These are phyloP conservation scores for Candida anutae DNA, from an alignment of 1,139 yeast species.

Conservation along the genomic window DNA sequence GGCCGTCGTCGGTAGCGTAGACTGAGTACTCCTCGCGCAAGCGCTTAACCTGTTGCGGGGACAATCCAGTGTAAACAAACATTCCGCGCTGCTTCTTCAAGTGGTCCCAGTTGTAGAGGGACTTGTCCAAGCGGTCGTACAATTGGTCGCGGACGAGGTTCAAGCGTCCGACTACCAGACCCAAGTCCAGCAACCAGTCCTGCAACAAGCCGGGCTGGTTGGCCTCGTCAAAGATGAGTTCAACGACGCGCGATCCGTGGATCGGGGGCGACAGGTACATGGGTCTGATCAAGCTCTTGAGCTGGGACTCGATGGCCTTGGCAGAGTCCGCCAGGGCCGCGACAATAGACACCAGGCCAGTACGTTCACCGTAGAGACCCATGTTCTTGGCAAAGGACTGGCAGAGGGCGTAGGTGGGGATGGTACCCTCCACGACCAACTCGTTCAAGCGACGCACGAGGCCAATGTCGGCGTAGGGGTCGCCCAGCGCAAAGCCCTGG, in stretches of 20 bases:
- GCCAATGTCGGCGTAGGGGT: conserved; percentile 40
- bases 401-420: conserved; percentile 58
- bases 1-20: conserved; percentile 82
- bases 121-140: conserved; percentile 46
- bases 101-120: conserved; percentile 75
- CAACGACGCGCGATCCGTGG: conserved; percentile 86
- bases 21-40: conserved; percentile 69
- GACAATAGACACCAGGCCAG: conserved; percentile 75
- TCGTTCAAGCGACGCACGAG: conserved; percentile 44
- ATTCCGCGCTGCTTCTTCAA: conserved; percentile 88
- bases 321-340: conserved; percentile 39
- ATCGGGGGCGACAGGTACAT: conserved; percentile 92
- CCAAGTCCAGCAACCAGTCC: conserved; percentile 77
- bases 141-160: conserved; percentile 64
- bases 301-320: conserved; percentile 61
- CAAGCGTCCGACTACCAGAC: conserved; percentile 66
- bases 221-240: conserved; percentile 53
- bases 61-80: conserved; percentile 89
- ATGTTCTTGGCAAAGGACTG: conserved; percentile 95
- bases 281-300: conserved; percentile 73
- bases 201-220: conserved; percentile 41
- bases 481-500: conserved; percentile 88
- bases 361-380: conserved; percentile 96
- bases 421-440: conserved; percentile 37
- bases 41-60: conserved; percentile 57